Conservation (phyloP, 805 yeast genomes). For the Torulaspora franciscae region DNA sequence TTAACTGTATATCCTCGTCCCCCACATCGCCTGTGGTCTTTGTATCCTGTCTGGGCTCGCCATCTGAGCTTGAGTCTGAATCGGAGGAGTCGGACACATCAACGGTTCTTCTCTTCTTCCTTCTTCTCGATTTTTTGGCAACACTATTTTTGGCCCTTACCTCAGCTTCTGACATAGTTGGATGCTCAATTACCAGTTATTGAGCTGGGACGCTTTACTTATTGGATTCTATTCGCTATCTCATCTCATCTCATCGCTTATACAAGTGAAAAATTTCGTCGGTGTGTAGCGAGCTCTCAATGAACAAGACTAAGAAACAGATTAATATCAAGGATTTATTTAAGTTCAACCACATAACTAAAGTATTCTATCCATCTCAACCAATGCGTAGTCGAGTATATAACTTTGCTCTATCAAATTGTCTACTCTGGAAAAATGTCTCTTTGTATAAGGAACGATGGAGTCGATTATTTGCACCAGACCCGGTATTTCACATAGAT, state of each 20-base stretch:
- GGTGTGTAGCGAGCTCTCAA: no score
- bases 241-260: conserved; percentile 14
- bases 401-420: conserved; percentile 81
- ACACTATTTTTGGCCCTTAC: conserved; percentile 16
- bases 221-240: neutral
- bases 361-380: conserved; percentile 57
- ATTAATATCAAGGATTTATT: neutral
- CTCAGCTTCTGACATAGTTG: conserved; percentile 28
- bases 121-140: conserved; percentile 44
- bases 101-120: conserved; percentile 80
- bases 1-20: conserved; percentile 27
- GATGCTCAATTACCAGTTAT: neutral
- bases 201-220: neutral
- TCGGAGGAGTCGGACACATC: conserved; percentile 56
- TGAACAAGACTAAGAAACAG: neutral
- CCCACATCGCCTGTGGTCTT: conserved; percentile 7
- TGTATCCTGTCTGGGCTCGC: conserved; percentile 12
- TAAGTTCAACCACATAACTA: conserved; percentile 6
- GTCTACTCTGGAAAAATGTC: conserved; percentile 75
- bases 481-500: conserved; percentile 60
- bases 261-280: conserved; percentile 6
- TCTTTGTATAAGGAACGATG: conserved; percentile 81
- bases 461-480: conserved; percentile 63
- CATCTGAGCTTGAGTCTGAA: conserved; percentile 39
- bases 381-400: conserved; percentile 75